A percentile compares a stretch with the other conserved stretches of the same genome.
phyloP scores from a whole-genome alignment of 768 basidiomycete genomes.

The Mycena amicta region DNA sequence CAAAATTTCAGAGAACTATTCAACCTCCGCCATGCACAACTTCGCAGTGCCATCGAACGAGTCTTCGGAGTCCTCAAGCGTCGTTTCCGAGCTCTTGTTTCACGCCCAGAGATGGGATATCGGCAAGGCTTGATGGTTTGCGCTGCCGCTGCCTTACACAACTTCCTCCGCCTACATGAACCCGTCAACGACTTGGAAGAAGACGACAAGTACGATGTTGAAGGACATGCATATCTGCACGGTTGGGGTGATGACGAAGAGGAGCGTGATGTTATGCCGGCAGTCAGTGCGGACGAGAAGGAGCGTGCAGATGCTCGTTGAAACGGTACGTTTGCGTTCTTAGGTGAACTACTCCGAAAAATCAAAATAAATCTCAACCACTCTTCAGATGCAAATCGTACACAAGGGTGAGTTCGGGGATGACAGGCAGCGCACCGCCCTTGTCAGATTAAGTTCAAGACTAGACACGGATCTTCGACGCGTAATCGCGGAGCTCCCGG shows the following conservation, averaged over 20 bases:
- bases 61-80: constrained; percentile 9
- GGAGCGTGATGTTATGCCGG: not conserved
- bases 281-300: not conserved
- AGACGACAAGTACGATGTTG: constrained; percentile 5
- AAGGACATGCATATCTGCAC: not conserved
- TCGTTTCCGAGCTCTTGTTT: not conserved
- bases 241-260: not conserved
- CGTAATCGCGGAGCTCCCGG: no score
- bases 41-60: constrained; percentile 23
- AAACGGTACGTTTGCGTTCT: no score
- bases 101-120: constrained; percentile 13
- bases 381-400: no score
- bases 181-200: not conserved
- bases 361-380: no score
- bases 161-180: constrained; percentile 26
- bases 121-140: constrained; percentile 23
- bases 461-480: no score
- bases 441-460: no score
- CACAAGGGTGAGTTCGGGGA: no score
- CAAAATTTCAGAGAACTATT: constrained; percentile 22
- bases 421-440: no score
- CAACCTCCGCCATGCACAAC: constrained; percentile 22
- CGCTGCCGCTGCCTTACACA: constrained; percentile 22
- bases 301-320: not conserved
- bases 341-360: no score